Base-by-base conservation (phyloP, 371 early-diverging fungal species). In the Saksenaea oblongispora region DNA sequence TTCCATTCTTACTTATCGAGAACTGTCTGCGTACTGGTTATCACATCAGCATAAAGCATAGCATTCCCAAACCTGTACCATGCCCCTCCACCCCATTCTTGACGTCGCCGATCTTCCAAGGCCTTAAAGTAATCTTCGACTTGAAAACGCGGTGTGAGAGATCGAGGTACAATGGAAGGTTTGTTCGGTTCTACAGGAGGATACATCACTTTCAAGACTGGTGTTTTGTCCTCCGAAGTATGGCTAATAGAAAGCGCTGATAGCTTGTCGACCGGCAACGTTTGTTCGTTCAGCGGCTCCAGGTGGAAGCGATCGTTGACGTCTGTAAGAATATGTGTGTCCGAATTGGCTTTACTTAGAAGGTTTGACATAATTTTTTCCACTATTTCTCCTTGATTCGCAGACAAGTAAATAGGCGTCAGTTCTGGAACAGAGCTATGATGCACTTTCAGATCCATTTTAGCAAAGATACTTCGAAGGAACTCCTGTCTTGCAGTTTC, bases 1-100 rank as follows among this genome's bases (percentile, higher is more conserved):
- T 22, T 26, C 22, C 3, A 22, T 39, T 51, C 72, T 55, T 79
- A 90, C 83, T 90, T 93, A 63, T 96, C 96, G 34, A 97, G 72
- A 37, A 96, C 68, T 1, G 95, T 93, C 72, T 97, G 97, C 1
- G 98, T 98, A 14, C 95, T 95, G 1, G 85, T 81, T 3, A 94
- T 78, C 0, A 89, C 84, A 54, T 91, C 84, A 5, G 91, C 84
- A 76, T 94, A 95, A 61, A 96, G 63, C 2, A 95, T 61, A 34
- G 74, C 80, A 35, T 85, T 87, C 13, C 97, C 97, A 67, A 90
- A 89, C 11, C 69, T 77, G 54, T 67, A 62, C 71, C 71, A 69
- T 10, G 56, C 57, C 18, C 66, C 70, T 13, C 66, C 66, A 61
- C 65, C 72, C 65, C 67, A 64, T 54, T 70, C 67, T 28, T 63